Percentiles rank a stretch among this genome's conserved stretches.
Conservation (phyloP, 1,284 basidiomycete species). For the Austroboletus novae-zelandiae region DNA sequence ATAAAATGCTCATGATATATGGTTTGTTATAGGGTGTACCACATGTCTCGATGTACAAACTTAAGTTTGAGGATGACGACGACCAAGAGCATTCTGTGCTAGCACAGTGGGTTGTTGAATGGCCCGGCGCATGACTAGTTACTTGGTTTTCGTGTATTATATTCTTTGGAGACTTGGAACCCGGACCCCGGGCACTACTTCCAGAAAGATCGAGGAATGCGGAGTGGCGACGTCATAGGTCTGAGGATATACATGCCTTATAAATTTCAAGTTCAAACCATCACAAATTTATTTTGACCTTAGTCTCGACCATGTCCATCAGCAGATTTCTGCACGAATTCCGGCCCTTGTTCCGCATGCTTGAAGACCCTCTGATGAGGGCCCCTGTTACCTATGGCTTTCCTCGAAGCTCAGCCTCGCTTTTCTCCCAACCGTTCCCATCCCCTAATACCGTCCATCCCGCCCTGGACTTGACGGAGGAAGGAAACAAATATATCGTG, state of each 20-base stretch:
- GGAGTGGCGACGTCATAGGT: neutral
- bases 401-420: conserved; percentile 27
- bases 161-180: neutral
- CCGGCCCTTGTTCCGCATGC: conserved; percentile 69
- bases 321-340: conserved; percentile 69
- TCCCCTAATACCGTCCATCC: conserved; percentile 41
- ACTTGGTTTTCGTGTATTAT: neutral
- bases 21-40: conserved; percentile 31
- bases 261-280: neutral
- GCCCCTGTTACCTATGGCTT: conserved; percentile 38
- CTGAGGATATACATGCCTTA: neutral
- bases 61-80: conserved; percentile 82
- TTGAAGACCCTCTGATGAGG: conserved; percentile 58
- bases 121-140: conserved; percentile 42
- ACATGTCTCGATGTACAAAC: conserved; percentile 57
- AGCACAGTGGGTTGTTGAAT: conserved; percentile 75
- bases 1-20: conserved; percentile 1
- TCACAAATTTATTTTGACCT: neutral
- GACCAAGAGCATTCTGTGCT: conserved; percentile 71
- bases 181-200: conserved; percentile 20
- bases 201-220: conserved; percentile 20
- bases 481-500: conserved; percentile 61
- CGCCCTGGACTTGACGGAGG: conserved; percentile 64
- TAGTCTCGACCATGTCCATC: conserved; percentile 50
- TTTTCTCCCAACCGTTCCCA: conserved; percentile 51